Base-by-base conservation (phyloP, 2,329 filamentous ascomycete genomes). In the Stenocarpella maydis region DNA sequence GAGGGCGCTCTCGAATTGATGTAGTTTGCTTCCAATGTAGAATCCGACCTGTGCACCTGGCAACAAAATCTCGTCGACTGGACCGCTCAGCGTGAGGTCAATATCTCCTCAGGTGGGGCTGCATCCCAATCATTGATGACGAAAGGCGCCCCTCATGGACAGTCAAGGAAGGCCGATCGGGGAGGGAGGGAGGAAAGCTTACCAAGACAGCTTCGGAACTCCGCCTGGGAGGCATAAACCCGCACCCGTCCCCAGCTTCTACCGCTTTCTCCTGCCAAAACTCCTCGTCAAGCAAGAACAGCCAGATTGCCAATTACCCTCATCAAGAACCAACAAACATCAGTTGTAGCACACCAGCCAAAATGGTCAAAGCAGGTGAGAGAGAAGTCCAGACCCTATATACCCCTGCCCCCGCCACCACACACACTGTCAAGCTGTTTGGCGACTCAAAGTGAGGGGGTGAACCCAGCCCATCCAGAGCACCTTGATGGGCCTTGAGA, bases 311-410 rank as follows among this genome's bases (percentile, higher is more conserved):
- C 52, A 55, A 66, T 45, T 66, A 24, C 31, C 34, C 41, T 69
- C 72, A 72, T 70, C 72, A 71, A 66, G 52, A 75, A 75, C 71
- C 68, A 73, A 21, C 14, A 21, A 41, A 39, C 76, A 75, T 69
- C 79, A 77, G 76, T 54, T 53, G 43, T 64, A 71, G 74, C 78
- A 83, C 85, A 41, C 76, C 84, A 85, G 84, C 85, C 92, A 97
- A 90, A 90, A 98, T 98, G 95, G 95, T 98, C 88, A 98, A 97
- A 90, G 95, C 95, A 86, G 93, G 94, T 97, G 12, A 37, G 90
- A 80, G 92, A 89, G 72, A 21, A 61, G 50, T 34, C 63, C 65
- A 61, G 49, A 52, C 50, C 45, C 52, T 53, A 58, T 45, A 70
- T 69, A 71, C 26, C 70, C n/a, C 31, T 24, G 43, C 54, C 26